These are phyloP conservation scores for Xylariaceae sp. DNA, from an alignment of 2,329 filamentous ascomycete genomes.

Conservation along the genomic window DNA sequence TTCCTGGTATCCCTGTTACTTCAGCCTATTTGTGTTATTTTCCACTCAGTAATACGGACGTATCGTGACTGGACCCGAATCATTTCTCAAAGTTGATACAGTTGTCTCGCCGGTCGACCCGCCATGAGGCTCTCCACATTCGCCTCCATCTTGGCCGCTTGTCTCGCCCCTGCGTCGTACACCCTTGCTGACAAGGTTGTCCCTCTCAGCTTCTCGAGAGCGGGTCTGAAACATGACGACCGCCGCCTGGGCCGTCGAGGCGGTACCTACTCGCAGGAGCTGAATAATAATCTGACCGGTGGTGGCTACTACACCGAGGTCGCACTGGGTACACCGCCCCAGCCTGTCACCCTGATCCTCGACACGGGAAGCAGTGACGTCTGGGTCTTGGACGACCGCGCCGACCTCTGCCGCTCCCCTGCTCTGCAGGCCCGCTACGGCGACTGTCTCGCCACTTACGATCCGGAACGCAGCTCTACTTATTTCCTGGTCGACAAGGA, in stretches of 20 bases:
- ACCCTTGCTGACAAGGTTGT: slow-evolving; percentile 23
- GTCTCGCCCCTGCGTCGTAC: slow-evolving; percentile 5
- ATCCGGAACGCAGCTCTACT: slow-evolving; percentile 43
- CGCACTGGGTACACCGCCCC: slow-evolving; percentile 53
- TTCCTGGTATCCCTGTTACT: no score
- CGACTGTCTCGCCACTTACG: slow-evolving; percentile 37
- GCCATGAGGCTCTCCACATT: slow-evolving; percentile 19
- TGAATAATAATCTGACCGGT: slow-evolving; percentile 50
- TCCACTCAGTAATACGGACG: no score
- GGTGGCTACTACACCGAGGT: slow-evolving; percentile 54
- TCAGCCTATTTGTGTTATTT: no score
- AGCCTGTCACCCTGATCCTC: slow-evolving; percentile 49
- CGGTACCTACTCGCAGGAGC: slow-evolving; percentile 31
- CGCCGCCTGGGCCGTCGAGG: slow-evolving; percentile 18
- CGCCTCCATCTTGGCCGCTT: slow-evolving; percentile 13
- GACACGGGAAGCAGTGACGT: slow-evolving; percentile 61
- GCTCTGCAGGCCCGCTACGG: slow-evolving; percentile 33
- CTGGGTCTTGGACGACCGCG: slow-evolving; percentile 44
- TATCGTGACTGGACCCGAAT: no score
- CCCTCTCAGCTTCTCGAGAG: slow-evolving; percentile 23
- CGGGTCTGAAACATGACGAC: slow-evolving; percentile 6
- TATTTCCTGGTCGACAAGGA: slow-evolving; percentile 37
- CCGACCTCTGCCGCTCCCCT: slow-evolving; percentile 36
- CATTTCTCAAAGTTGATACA: neutral
- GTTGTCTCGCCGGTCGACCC: neutral